phyloP scores from a whole-genome alignment of 2,329 filamentous ascomycete species.

The Ascocoryne sarcoides region DNA sequence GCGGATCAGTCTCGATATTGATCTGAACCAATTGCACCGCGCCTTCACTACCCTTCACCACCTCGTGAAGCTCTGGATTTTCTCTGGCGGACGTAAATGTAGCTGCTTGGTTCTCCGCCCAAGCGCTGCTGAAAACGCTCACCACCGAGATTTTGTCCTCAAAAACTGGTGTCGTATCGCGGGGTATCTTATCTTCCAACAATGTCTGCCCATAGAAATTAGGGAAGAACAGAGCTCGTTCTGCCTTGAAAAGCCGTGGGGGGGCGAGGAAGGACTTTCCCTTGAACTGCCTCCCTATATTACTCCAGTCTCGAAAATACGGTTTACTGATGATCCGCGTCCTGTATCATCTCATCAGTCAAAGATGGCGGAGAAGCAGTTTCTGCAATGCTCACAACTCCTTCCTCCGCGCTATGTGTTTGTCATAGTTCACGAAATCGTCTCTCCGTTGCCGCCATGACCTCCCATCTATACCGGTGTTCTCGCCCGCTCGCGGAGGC shows the following conservation, averaged over 20 bases:
- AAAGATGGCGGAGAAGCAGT: neutral
- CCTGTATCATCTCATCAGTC: slow-evolving; percentile 32
- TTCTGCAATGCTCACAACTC: slow-evolving; percentile 48
- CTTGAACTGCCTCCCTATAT: slow-evolving; percentile 69
- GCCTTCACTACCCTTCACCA: slow-evolving; percentile 45
- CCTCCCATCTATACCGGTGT: slow-evolving; percentile 66
- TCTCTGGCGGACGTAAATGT: slow-evolving; percentile 57
- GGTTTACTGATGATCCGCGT: slow-evolving; percentile 72
- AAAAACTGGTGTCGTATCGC: slow-evolving; percentile 69
- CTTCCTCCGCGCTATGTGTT: slow-evolving; percentile 68
- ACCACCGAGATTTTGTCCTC: slow-evolving; percentile 69
- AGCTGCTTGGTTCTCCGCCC: slow-evolving; percentile 74
- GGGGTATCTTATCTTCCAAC: slow-evolving; percentile 41
- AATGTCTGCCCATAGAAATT: slow-evolving; percentile 80
- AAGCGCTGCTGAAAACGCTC: slow-evolving; percentile 70
- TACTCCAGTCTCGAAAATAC: slow-evolving; percentile 94
- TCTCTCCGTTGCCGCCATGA: slow-evolving; percentile 59
- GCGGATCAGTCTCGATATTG: slow-evolving; percentile 75
- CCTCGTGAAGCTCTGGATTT: slow-evolving; percentile 61
- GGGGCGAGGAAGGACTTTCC: slow-evolving; percentile 91
- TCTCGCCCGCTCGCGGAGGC: slow-evolving; percentile 70
- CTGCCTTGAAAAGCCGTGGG: slow-evolving; percentile 71
- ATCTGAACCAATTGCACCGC: slow-evolving; percentile 71
- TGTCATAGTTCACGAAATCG: slow-evolving; percentile 79
- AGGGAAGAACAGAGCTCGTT: slow-evolving; percentile 83